Percentiles rank a stretch among this genome's conserved stretches.
phyloP scores from a whole-genome alignment of 768 basidiomycete species.

The Nidularia pulvinata region DNA sequence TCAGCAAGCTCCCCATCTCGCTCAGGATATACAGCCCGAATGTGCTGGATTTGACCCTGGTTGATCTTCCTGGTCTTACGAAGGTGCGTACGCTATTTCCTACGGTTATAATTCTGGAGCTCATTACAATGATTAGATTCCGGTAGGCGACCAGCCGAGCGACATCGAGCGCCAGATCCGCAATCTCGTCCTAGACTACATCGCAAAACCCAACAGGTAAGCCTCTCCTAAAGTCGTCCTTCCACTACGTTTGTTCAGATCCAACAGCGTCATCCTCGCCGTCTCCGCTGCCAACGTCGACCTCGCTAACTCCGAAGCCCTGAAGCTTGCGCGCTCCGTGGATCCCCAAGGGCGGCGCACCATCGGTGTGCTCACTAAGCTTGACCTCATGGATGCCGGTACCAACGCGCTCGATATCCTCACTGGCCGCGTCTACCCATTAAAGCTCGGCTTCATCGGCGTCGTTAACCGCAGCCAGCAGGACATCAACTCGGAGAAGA shows the following conservation, averaged over 20 bases:
- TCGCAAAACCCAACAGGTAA: conserved; percentile 95
- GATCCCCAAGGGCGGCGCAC: conserved; percentile 97
- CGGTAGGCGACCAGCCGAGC: conserved; percentile 95
- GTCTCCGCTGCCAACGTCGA: conserved; percentile 99
- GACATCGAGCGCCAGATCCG: conserved; percentile 98
- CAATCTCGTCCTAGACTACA: conserved; percentile 92
- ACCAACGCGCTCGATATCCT: conserved; percentile 97
- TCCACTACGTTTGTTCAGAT: conserved; percentile 1
- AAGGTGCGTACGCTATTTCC: conserved; percentile 57
- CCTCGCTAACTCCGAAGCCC: conserved; percentile 96
- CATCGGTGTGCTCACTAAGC: conserved; percentile 95
- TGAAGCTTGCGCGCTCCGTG: conserved; percentile 94
- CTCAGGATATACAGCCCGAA: conserved; percentile 95
- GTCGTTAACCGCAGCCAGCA: conserved; percentile 98
- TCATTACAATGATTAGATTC: conserved; percentile 54
- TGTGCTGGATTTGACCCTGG: conserved; percentile 93
- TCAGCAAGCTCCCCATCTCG: conserved; percentile 95
- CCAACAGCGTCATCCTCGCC: conserved; percentile 85
- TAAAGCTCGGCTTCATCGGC: conserved; percentile 98
- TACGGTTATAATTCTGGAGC: background rate
- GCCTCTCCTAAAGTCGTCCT: conserved; percentile 11
- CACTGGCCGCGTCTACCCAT: conserved; percentile 95
- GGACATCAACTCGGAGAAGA: conserved; percentile 89
- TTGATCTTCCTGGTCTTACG: conserved; percentile 95
- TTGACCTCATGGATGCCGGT: conserved; percentile 99